Evolutionary conservation across 305 asterid species (phyloP).

Genomic region (Fraxinus sp.): DNA sequence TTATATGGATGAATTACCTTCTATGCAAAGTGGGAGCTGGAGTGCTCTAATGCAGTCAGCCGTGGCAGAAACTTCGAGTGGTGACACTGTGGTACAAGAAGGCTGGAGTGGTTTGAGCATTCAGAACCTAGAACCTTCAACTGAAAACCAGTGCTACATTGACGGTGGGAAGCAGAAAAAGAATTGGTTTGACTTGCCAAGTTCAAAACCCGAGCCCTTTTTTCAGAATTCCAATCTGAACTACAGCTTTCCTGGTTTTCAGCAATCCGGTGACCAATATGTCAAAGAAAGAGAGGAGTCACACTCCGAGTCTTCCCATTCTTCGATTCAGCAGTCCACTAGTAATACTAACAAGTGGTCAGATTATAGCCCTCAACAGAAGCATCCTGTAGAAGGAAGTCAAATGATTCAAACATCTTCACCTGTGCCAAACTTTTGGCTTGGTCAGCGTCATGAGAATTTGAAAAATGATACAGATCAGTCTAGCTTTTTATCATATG

Average conservation of each 20-base stretch:
- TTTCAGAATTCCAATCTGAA: slow-evolving; percentile 36
- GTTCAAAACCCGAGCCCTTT: slow-evolving; percentile 45
- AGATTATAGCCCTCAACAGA: slow-evolving; percentile 45
- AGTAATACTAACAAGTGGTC: slow-evolving; percentile 31
- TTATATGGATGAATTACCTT: slow-evolving; percentile 32
- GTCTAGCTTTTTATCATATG: slow-evolving; percentile 23
- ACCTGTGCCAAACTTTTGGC: slow-evolving; percentile 36
- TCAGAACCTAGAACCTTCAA: slow-evolving; percentile 63
- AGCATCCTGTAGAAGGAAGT: slow-evolving; percentile 37
- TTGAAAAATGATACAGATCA: slow-evolving; percentile 22
- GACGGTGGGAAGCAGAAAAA: slow-evolving; percentile 39
- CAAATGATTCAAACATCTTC: slow-evolving; percentile 40
- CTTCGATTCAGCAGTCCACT: slow-evolving; percentile 38
- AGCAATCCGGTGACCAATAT: slow-evolving; percentile 38
- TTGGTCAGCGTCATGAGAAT: slow-evolving; percentile 30
- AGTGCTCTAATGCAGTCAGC: slow-evolving; percentile 97
- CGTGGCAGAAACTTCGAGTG: slow-evolving; percentile 70
- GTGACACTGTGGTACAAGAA: slow-evolving; percentile 63
- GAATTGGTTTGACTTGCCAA: slow-evolving; percentile 55
- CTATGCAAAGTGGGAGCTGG: slow-evolving; percentile 79
- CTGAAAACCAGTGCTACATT: slow-evolving; percentile 43
- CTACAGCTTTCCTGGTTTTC: slow-evolving; percentile 40
- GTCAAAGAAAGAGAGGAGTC: slow-evolving; percentile 39
- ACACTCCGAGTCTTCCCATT: slow-evolving; percentile 43
- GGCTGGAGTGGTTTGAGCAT: slow-evolving; percentile 74